Percentiles rank a stretch among this genome's conserved stretches.
These are phyloP conservation scores for Phialemoniopsis sp. DNA, from an alignment of 2,329 filamentous ascomycete genomes.

Conservation along the genomic window DNA sequence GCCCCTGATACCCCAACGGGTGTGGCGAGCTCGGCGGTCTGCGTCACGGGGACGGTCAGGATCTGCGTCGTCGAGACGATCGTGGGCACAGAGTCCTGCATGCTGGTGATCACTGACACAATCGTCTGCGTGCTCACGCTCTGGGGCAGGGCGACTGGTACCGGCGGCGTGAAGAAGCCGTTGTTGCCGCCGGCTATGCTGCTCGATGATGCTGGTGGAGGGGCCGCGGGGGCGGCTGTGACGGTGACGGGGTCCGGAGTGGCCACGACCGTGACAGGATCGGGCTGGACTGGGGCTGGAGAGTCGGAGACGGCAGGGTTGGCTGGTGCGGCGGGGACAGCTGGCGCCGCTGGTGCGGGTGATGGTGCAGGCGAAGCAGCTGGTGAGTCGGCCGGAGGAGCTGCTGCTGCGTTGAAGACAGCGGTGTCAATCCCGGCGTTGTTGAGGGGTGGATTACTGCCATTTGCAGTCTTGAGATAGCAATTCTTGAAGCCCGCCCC, in stretches of 20 bases:
- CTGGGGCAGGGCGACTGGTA: too few species aligned
- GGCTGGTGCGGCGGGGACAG: background rate
- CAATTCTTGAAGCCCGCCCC: constrained; percentile 23
- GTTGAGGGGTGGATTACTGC: constrained; percentile 8
- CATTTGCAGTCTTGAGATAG: constrained; percentile 17
- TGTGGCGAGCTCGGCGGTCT: background rate
- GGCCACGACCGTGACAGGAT: background rate
- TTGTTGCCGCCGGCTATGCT: constrained; percentile 1
- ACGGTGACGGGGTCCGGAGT: constrained; percentile 1
- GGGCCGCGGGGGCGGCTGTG: background rate
- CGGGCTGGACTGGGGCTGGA: background rate
- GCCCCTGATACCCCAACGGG: too few species aligned
- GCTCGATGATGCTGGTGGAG: background rate
- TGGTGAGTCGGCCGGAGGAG: background rate
- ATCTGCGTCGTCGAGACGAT: constrained; percentile 8
- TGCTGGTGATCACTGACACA: constrained; percentile 3
- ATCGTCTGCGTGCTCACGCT: constrained; percentile 3
- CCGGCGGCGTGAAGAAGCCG: constrained; percentile 15
- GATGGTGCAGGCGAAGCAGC: background rate
- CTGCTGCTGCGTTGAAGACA: constrained; percentile 6
- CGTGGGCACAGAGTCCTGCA: background rate
- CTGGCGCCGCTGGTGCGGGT: background rate
- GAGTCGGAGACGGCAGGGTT: background rate
- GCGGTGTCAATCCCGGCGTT: constrained; percentile 19
- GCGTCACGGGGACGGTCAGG: constrained; percentile 7